Evolutionary conservation across 768 basidiomycete species (phyloP).

Genomic region (Boletus barrowsii): DNA sequence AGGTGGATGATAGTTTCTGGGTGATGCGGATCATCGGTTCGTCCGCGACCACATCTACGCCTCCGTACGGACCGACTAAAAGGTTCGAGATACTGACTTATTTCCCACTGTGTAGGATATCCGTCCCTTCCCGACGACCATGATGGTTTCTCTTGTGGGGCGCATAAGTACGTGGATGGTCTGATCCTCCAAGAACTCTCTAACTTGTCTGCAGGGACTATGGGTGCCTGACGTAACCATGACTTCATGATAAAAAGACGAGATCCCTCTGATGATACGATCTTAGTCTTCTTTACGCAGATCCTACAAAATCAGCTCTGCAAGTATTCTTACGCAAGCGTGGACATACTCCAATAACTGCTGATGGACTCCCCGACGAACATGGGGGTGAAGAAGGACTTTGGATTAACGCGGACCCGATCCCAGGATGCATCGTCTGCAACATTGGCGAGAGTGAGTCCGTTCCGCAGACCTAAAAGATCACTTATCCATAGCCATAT

Average conservation of each 20-base stretch:
- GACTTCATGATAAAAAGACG: background rate
- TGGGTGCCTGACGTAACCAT: conserved; percentile 77
- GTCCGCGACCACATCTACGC: background rate
- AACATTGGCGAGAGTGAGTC: conserved; percentile 87
- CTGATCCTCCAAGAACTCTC: background rate
- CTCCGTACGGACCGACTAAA: background rate
- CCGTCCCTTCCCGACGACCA: conserved; percentile 78
- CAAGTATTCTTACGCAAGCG: conserved; percentile 69
- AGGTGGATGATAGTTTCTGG: conserved; percentile 89
- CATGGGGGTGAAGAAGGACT: conserved; percentile 55
- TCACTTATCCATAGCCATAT: conserved; percentile 1
- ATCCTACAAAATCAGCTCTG: conserved; percentile 74
- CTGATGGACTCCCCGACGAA: conserved; percentile 44
- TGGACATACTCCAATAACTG: conserved; percentile 28
- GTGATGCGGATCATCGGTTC: conserved; percentile 79
- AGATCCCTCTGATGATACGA: conserved; percentile 7
- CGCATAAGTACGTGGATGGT: conserved; percentile 64
- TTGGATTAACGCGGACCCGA: conserved; percentile 86
- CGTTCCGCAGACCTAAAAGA: background rate
- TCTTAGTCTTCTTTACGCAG: conserved; percentile 80
- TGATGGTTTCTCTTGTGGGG: conserved; percentile 86
- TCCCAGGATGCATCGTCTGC: conserved; percentile 80
- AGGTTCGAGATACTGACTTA: background rate
- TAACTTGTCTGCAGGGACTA: conserved; percentile 61
- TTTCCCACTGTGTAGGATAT: conserved; percentile 53